Conservation (phyloP, 2,329 filamentous ascomycete species). For the Bipolaris gigantea region DNA sequence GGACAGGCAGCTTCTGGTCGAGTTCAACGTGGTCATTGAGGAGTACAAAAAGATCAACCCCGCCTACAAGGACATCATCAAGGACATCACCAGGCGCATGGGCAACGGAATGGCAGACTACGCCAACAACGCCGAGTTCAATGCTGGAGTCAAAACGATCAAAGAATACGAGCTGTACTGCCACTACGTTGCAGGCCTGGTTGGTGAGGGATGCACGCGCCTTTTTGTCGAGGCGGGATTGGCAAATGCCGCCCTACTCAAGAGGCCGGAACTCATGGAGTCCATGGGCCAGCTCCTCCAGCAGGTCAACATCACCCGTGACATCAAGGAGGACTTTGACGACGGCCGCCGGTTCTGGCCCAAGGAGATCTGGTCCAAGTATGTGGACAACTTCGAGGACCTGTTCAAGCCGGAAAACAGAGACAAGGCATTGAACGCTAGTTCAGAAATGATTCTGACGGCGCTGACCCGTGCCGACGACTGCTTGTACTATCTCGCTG, state of each 20-base stretch:
- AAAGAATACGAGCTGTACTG: slow-evolving; percentile 96
- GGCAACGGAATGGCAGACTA: slow-evolving; percentile 99
- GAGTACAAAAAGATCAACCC: slow-evolving; percentile 90
- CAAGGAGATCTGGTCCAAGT: slow-evolving; percentile 94
- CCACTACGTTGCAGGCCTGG: slow-evolving; percentile 97
- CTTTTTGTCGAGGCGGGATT: slow-evolving; percentile 86
- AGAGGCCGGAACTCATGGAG: slow-evolving; percentile 79
- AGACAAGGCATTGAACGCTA: slow-evolving; percentile 77
- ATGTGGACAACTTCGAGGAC: slow-evolving; percentile 87
- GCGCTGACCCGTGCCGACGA: slow-evolving; percentile 85
- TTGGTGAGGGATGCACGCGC: slow-evolving; percentile 88
- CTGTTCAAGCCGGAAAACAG: slow-evolving; percentile 81
- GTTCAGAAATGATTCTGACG: slow-evolving; percentile 92
- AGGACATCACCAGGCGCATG: slow-evolving; percentile 92
- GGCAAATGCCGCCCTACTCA: slow-evolving; percentile 80
- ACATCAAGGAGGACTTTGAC: slow-evolving; percentile 84
- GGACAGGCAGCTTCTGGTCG: slow-evolving; percentile 85
- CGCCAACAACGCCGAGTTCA: slow-evolving; percentile 78
- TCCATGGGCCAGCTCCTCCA: slow-evolving; percentile 98
- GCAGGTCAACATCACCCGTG: slow-evolving; percentile 98
- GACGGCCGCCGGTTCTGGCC: slow-evolving; percentile 94
- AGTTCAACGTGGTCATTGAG: slow-evolving; percentile 83
- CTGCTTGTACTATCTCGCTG: slow-evolving; percentile 97
- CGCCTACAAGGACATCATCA: slow-evolving; percentile 81
- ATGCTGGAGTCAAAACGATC: slow-evolving; percentile 79